Base-by-base conservation (phyloP, 768 basidiomycete species). In the Suillus subalutaceus region DNA sequence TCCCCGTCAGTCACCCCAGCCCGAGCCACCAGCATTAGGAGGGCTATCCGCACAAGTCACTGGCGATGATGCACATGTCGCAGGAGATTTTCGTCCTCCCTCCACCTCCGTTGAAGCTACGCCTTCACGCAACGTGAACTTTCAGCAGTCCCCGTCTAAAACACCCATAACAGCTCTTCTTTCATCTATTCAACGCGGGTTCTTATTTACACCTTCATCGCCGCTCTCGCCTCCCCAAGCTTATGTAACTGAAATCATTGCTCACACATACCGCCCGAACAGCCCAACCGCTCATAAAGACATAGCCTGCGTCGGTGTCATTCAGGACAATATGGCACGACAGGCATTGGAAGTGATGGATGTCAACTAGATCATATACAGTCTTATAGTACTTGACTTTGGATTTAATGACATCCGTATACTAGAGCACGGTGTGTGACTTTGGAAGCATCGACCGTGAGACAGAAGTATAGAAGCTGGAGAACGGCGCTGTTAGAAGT, bases 111-210 rank as follows among this genome's bases (percentile, higher is more conserved):
- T 38, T 62, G 64, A 12, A 26, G 40, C 13, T 44, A 48, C 44
- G 16, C 40, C 44, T 40, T 13, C 65, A 16, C 23, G 37, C 52
- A 41, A 43, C 13, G 13, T 44, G 3, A 3, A 41, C 18, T n/a
- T 46, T n/a, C 53, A 50, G 0, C 63, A 41, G 15, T 41, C 66
- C 37, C 76, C 77, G 16, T 70, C 69, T 4, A 85, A 81, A 67
- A 91, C 90, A 38, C 90, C 90, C 2, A 91, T 91, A 58, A 90
- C 90, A 8, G 79, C 85, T 10, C 82, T 91, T 38, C 77, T 88
- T 55, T 79, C 82, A 18, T 77, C 88, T 3, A 91, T 91, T 64
- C 84, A 91, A 68, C 84, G 82, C 18, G 90, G 89, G 40, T 91
- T 91, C 74, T 74, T 88, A n/a, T 83, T 86, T 69, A 87, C 88